Evolutionary conservation across 768 basidiomycete species (phyloP), one percentile per base, ranked within the genome.

Genomic region (Mycena indigotica): DNA sequence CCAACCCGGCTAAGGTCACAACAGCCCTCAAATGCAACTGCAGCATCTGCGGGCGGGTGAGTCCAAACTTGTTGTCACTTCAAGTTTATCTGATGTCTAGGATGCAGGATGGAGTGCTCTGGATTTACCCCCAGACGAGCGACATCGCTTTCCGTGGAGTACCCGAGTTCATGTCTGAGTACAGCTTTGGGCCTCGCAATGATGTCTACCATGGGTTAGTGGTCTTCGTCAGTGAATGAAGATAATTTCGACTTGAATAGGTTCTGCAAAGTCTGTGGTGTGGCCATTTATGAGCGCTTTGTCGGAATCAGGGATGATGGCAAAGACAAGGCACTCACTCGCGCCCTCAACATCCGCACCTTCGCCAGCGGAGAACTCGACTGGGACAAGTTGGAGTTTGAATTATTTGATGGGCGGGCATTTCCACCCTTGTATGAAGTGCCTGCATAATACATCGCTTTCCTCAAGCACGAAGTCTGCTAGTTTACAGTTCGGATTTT

Each of bases 261-360:
- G 17, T 60, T 56, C 39, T 61, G 60, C 48, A 56, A 53, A 12
- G 17, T 23, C 52, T 61, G 60, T 24, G 53, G 58, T 10, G 58
- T 60, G 1, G 16, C 53, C 15, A 30, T 55, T n/a, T 41, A 40
- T 24, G 55, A 50, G 38, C 48, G 35, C n/a, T 54, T 44, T 23
- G 17, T 1, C n/a, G n/a, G n/a, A n/a, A n/a, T n/a, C n/a, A n/a
- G n/a, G n/a, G n/a, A n/a, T n/a, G n/a, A n/a, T n/a, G n/a, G n/a
- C n/a, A n/a, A n/a, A n/a, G n/a, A n/a, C n/a, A n/a, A n/a, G n/a
- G n/a, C n/a, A n/a, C n/a, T n/a, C n/a, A n/a, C n/a, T n/a, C n/a
- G n/a, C n/a, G n/a, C n/a, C n/a, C n/a, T n/a, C n/a, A n/a, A n/a
- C n/a, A n/a, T n/a, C n/a, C n/a, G n/a, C n/a, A n/a, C n/a, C n/a